Conservation (phyloP, 1,284 basidiomycete species). For the Porogramme epimiltina region DNA sequence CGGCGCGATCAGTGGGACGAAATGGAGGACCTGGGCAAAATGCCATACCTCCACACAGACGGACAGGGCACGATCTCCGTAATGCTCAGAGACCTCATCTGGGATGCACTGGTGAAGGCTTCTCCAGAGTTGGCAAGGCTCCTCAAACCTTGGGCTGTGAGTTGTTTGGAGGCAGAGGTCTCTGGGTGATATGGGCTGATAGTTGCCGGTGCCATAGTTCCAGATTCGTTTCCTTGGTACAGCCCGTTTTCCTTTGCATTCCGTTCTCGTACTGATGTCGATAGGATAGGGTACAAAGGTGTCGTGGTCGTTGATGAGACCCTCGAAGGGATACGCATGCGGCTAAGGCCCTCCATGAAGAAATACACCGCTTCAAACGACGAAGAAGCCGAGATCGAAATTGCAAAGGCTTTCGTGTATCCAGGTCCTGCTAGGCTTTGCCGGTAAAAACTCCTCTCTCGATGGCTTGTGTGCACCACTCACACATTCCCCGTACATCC, state of each 20-base stretch:
- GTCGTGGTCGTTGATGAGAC: constrained; percentile 64
- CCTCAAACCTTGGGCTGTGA: constrained; percentile 59
- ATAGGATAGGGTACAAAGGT: constrained; percentile 56
- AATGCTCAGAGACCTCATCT: constrained; percentile 57
- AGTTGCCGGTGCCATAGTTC: constrained; percentile 42
- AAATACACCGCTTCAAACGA: constrained; percentile 60
- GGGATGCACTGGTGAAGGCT: constrained; percentile 48
- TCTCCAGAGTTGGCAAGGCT: constrained; percentile 34
- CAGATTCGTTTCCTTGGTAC: constrained; percentile 74
- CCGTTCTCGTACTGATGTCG: not conserved
- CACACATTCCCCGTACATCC: not conserved
- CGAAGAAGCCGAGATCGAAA: constrained; percentile 65
- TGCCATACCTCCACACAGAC: constrained; percentile 64
- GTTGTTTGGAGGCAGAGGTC: constrained; percentile 24
- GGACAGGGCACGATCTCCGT: constrained; percentile 76
- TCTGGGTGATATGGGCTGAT: not conserved
- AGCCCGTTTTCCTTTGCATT: not conserved
- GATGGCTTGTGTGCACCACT: not conserved
- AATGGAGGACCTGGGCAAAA: constrained; percentile 52
- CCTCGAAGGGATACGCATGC: constrained; percentile 59
- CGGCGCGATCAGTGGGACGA: constrained; percentile 55
- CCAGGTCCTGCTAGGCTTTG: constrained; percentile 65
- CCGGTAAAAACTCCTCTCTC: constrained; percentile 41
- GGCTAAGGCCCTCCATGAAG: constrained; percentile 67
- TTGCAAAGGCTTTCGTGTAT: constrained; percentile 60